phyloP scores from a whole-genome alignment of 228 moss, liverwort and hornwort genomes.

The Sphagnum magellanicum region DNA sequence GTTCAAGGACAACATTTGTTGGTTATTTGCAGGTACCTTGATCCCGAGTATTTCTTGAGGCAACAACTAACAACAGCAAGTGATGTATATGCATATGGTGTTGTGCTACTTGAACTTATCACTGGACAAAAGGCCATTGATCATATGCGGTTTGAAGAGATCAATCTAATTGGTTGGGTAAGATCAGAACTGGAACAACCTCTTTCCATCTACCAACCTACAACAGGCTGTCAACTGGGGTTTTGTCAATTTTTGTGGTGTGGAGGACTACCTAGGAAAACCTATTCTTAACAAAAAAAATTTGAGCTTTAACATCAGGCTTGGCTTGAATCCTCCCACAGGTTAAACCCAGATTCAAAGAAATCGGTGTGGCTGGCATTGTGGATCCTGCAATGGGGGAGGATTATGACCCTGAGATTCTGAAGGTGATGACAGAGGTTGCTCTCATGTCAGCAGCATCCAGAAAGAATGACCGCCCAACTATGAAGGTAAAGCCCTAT shows the following conservation, averaged over 20 bases:
- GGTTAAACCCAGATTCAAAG: conserved; percentile 36
- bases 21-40: conserved; percentile 37
- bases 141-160: conserved; percentile 32
- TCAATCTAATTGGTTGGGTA: conserved; percentile 38
- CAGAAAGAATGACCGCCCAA: conserved; percentile 34
- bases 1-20: neutral
- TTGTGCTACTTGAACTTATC: conserved; percentile 41
- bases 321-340: conserved; percentile 3
- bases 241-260: neutral
- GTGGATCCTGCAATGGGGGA: conserved; percentile 34
- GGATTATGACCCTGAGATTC: conserved; percentile 28
- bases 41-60: conserved; percentile 65
- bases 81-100: conserved; percentile 41
- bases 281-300: neutral
- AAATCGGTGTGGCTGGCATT: conserved; percentile 24
- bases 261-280: neutral
- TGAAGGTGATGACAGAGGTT: conserved; percentile 35
- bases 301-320: neutral
- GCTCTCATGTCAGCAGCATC: conserved; percentile 34
- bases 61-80: conserved; percentile 40
- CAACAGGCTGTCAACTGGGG: neutral
- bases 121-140: conserved; percentile 41
- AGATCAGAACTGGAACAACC: neutral
- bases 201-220: neutral
- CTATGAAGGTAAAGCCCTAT: conserved; percentile 35